Base-by-base conservation (phyloP, 2,329 filamentous ascomycete genomes). In the Didymella arachidicola region DNA sequence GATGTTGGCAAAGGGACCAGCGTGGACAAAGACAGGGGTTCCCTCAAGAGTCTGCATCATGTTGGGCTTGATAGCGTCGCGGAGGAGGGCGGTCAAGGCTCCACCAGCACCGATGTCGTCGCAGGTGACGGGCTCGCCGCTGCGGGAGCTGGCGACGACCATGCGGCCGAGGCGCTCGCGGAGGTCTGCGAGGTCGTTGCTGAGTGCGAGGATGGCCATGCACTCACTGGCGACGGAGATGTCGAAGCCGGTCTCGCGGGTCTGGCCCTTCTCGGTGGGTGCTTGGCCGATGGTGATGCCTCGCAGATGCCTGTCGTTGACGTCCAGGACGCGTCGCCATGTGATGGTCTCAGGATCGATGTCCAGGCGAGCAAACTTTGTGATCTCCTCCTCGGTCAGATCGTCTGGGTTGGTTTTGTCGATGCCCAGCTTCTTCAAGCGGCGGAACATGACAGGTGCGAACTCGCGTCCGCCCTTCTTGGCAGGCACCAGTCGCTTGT, bases 11-110 rank as follows among this genome's bases (percentile, higher is more conserved):
- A 99, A 99, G 16, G 95, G 95, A 4, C 95, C 95, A 22, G 95
- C 95, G 73, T 99, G 95, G 14, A 99, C 95, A 73, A 99, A 96
- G 2, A 98, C 95, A 0, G 95, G 95, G 7, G 95, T 99, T 27
- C 95, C 95, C 78, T 99, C 95, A 52, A 99, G 83, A 29, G 92
- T 97, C 79, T 99, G 95, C 95, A 99, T 98, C 64, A 99, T 82
- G 80, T 97, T 99, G 59, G 95, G 95, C 84, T 99, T 99, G 81
- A 98, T 96, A 56, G 95, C 93, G 79, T 99, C 95, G 81, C 90
- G 95, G 91, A 99, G 97, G 71, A 99, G 83, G 29, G 93, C 94
- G 42, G 95, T 93, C 65, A 99, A 82, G 49, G 95, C 95, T 70
- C 95, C 95, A 53, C 93, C 93, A 19, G 89, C 92, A 67, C 95